Base-by-base conservation (phyloP, 2,329 filamentous ascomycete species). In the Fusarium ambrosium region DNA sequence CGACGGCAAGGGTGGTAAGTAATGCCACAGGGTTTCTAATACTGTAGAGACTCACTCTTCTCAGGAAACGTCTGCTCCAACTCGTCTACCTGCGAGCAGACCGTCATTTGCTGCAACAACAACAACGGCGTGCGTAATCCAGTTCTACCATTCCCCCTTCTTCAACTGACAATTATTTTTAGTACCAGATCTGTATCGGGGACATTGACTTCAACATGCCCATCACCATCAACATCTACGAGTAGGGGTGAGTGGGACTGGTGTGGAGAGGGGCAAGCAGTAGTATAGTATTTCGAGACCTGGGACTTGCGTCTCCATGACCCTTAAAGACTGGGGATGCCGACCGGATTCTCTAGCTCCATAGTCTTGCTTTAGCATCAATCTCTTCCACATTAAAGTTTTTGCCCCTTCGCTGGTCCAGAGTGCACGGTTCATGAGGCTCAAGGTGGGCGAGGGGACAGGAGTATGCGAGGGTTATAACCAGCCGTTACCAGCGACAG, bases 91-190 rank as follows among this genome's bases (percentile, higher is more conserved):
- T 78, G 76, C 22, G 67, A 32, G 2, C 32, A 66, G 24, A 75
- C 63, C 20, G 43, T 78, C 29, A 78, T 78, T 56, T 78, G 75
- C 71, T 77, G 76, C 71, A 78, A 78, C 69, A 78, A 78, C 39
- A 77, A 78, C 66, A 77, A 69, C 36, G 76, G 76, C 0, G 76
- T 78, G 63, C 69, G 75, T 74, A 22, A 9, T 1, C 4, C 0
- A 3, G 7, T 14, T 1, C 0, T 0, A 16, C 1, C 1, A 2
- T 5, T 0, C 13, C 13, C 11, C 9, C 2, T 3, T 0, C 0
- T 4, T 6, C 1, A 6, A 4, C 71, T 74, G 8, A 76, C 32
- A 10, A 7, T 8, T 8, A n/a, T 45, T 7, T 4, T 18, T 11
- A 76, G 76, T 78, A 62, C 64, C 75, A 78, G 66, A 77, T 78